Evolutionary conservation across 371 early-diverging fungal species (phyloP), one percentile per base, ranked within the genome.

Genomic region (Haplosporangium sp.): DNA sequence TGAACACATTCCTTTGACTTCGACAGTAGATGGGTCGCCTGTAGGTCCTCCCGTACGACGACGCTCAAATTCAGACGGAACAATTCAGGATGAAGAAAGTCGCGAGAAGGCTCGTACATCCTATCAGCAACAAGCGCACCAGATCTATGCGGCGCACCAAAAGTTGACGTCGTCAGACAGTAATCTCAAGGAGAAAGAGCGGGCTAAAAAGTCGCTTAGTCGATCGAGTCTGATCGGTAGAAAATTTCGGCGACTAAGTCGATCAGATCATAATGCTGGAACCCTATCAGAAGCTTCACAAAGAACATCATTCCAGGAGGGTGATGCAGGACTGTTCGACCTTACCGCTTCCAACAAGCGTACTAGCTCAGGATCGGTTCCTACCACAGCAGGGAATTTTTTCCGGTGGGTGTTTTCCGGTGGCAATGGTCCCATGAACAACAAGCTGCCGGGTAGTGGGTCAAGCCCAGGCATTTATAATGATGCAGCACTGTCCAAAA

Each of bases 321-420:
- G 66, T 16, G 60, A 57, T 20, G 10, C 21, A 2, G 46, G 60
- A 21, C 38, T 55, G 11, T 59, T 55, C 45, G 64, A 70, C 13
- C 46, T 38, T 3, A 21, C 23, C 13, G 14, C 40, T 9, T 45
- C 23, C 36, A 67, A 52, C 42, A 76, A 71, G 48, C 67, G 76
- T 11, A 46, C 59, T 16, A 70, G 71, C 36, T 53, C 67, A 7
- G 76, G 76, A 41, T 66, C 71, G 3, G 43, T 23, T 2, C 53
- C 76, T 6, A 62, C 70, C 42, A 70, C 76, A 6, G 71, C 76
- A 18, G 76, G 76, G 20, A 67, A 71, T 47, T 45, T 76, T 46
- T 67, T 76, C 54, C 56, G 76, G 1, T 70, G 76, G 76, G 70
- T 76, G 71, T 76, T 76, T 40, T 37, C 51, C 20, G 59, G 75